These are phyloP conservation scores for Cenchrus fungigraminus DNA, from an alignment of 176 grass and related monocot genomes.

Conservation along the genomic window DNA sequence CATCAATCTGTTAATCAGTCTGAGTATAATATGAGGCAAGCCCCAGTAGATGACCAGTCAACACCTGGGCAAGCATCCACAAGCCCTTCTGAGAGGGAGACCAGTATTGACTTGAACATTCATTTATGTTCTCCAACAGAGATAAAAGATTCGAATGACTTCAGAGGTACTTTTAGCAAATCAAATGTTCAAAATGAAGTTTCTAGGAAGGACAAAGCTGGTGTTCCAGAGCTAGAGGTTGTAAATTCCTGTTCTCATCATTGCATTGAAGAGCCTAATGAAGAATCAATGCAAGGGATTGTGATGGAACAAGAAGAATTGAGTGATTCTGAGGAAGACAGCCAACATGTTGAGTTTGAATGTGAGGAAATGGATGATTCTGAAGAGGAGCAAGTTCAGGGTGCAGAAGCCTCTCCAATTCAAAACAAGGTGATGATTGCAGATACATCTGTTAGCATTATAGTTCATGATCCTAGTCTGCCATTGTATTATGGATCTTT, in stretches of 20 bases:
- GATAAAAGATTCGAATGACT: constrained; percentile 37
- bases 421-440: constrained; percentile 53
- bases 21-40: constrained; percentile 43
- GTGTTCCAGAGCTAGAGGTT: constrained; percentile 35
- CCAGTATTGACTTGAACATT: constrained; percentile 82
- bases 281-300: constrained; percentile 76
- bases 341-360: constrained; percentile 83
- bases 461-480: constrained; percentile 27
- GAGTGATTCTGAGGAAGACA: constrained; percentile 90
- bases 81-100: constrained; percentile 52
- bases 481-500: constrained; percentile 14
- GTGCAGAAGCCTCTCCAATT: constrained; percentile 25
- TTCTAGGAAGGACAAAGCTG: constrained; percentile 39
- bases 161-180: constrained; percentile 36
- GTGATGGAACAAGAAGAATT: constrained; percentile 97
- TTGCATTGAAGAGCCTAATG: constrained; percentile 52
- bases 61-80: constrained; percentile 45
- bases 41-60: constrained; percentile 33
- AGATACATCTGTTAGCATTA: background rate
- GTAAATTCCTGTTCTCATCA: constrained; percentile 44
- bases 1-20: constrained; percentile 36
- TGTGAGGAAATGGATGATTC: constrained; percentile 87
- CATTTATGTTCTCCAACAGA: constrained; percentile 60
- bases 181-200: constrained; percentile 30
- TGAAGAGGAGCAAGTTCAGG: constrained; percentile 70